Base-by-base conservation (phyloP, 129 eudicot species). In the Centaurea solstitialis region DNA sequence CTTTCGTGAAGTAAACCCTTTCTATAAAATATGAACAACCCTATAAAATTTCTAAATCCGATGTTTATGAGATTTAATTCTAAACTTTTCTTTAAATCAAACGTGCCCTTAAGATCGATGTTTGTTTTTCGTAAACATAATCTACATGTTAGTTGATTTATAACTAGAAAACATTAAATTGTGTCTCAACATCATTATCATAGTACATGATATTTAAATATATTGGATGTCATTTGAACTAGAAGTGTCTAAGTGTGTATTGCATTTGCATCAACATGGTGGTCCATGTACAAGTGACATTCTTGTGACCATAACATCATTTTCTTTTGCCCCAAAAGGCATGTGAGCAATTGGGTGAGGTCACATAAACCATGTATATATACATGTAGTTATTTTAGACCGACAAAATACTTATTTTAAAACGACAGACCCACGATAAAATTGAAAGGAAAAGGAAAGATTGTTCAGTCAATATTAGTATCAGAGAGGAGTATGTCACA, bases 221-320 rank as follows among this genome's bases (percentile, higher is more conserved):
- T 66, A 21, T 67, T 1, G 6, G 43, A 22, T 17, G 39, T 15
- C 22, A 68, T 30, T 9, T 24, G 21, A 30, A 30, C 39, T 68
- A 30, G 21, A 33, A 33, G 37, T 33, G 37, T 3, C 37, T 33
- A 18, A 35, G 21, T 76, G 43, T 39, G 68, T 76, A 21, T 62
- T 65, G 12, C 68, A 61, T 75, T 75, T 53, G 68, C 43, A 20
- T 33, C 45, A 50, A 75, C 78, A 74, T 45, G 79, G 70, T 30
- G 69, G 75, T 68, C 81, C 68, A 41, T 45, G 75, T 78, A 28
- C 75, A 68, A 78, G 23, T 43, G 68, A 41, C 47, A 78, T 68
- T 68, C 69, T 68, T 78, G 64, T 23, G 40, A 40, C 61, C 10
- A 39, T 17, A 64, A 15, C 30, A 68, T 78, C 50, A 73, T 78